Evolutionary conservation across 345 rosid genomes (phyloP), one percentile per base, ranked within the genome.

Genomic region (Gossypium mustelinum): DNA sequence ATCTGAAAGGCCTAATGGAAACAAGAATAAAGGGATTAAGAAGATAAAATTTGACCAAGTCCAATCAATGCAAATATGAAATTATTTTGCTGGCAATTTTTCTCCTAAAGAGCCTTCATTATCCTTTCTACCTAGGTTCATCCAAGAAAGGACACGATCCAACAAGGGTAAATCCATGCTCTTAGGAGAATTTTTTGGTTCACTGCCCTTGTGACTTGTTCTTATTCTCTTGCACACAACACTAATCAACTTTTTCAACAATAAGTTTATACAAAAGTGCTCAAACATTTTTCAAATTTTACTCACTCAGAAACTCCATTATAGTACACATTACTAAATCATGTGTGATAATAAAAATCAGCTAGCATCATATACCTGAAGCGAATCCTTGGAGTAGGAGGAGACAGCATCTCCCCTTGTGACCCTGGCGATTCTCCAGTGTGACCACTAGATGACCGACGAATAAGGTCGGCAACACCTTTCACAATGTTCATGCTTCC

Each of bases 401-500:
- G 88, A 51, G 84, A 74, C 75, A 87, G 80, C 79, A 83, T 86
- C 74, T 79, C 90, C 20, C 75, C 60, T 2, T 77, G 81, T 52
- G 79, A 65, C 59, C 86, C 86, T 2, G 83, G 16, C 18, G 89
- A 86, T 58, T 86, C 90, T 56, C 80, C 87, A 68, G 81, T 60
- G 67, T 81, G 84, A 69, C 80, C 75, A 72, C 84, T 69, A 59
- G 92, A 84, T 39, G 89, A 78, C 82, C 92, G 83, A 58, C 94
- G 90, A 48, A 90, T 86, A 70, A 90, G 90, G 81, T 88, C 92
- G 20, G 94, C 94, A 60, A 90, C 92, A 65, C 94, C 92, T 84
- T 87, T 90, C 24, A 90, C 94, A 34, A 90, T 88, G 77, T 90
- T 90, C 94, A 90, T 90, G 78, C 77, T 83, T 75, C 61, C 72